These are phyloP conservation scores for Corylus americana DNA, from an alignment of 306 rosid genomes.

Conservation along the genomic window DNA sequence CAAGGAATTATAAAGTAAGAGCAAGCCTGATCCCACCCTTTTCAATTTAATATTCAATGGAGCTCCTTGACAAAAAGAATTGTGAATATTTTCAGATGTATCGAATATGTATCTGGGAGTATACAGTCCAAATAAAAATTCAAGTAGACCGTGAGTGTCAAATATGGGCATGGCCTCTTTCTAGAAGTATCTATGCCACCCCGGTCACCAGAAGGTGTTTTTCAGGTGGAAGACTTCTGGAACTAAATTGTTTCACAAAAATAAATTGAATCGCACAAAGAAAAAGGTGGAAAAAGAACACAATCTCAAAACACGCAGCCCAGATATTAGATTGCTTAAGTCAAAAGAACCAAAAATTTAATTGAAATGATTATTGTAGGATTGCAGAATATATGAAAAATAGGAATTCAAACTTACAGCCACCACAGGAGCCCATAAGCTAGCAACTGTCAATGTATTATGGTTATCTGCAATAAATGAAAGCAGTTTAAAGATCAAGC, in stretches of 20 bases:
- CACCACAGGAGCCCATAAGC: constrained; percentile 86
- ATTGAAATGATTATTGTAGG: background rate
- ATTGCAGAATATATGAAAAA: background rate
- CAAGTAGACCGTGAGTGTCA: background rate
- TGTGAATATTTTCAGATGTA: too few relatives aligned
- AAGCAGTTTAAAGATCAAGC: constrained; percentile 18
- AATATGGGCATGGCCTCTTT: background rate
- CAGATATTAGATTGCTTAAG: background rate
- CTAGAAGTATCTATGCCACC: background rate
- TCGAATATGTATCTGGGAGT: too few relatives aligned
- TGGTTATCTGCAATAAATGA: constrained; percentile 68
- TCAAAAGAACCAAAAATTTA: background rate
- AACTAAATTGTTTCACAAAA: constrained; percentile 2
- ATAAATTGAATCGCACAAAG: background rate
- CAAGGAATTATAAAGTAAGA: background rate
- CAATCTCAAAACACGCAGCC: background rate
- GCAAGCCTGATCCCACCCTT: background rate
- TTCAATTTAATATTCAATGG: background rate
- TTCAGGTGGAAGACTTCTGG: background rate
- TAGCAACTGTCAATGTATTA: constrained; percentile 65
- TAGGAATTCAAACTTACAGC: constrained; percentile 53
- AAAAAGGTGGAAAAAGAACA: background rate
- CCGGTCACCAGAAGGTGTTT: background rate
- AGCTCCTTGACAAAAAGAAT: background rate
- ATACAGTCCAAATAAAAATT: background rate